These are phyloP conservation scores for Saccharomycopsis schoenii DNA, from an alignment of 805 yeast genomes.

Conservation along the genomic window DNA sequence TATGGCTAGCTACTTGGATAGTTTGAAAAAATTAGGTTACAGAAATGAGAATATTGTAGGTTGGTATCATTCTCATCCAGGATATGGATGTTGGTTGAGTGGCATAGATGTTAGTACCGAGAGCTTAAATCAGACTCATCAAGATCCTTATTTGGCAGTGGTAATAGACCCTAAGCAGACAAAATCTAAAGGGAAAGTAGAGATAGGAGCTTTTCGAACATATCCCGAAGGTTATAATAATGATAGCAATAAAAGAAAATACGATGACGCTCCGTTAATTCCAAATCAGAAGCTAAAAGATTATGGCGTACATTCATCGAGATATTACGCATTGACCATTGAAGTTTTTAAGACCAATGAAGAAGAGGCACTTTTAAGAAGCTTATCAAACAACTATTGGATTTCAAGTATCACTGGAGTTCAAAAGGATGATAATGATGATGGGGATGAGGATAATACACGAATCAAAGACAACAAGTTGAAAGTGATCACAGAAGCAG, in stretches of 20 bases:
- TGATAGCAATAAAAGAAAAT: neutral
- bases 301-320: conserved; percentile 61
- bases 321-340: conserved; percentile 58
- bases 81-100: conserved; percentile 93
- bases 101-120: conserved; percentile 93
- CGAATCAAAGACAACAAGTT: neutral
- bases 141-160: conserved; percentile 84
- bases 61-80: conserved; percentile 98
- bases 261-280: conserved; percentile 18
- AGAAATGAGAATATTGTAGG: conserved; percentile 75
- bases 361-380: conserved; percentile 39
- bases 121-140: conserved; percentile 70
- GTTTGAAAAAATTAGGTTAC: conserved; percentile 36
- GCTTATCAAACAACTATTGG: conserved; percentile 40
- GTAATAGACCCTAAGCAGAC: conserved; percentile 81
- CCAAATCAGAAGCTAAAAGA: conserved; percentile 49
- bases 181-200: conserved; percentile 50
- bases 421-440: conserved; percentile 8
- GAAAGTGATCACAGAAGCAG: neutral
- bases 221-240: conserved; percentile 31
- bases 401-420: conserved; percentile 27
- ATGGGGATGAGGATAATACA: neutral
- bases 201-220: conserved; percentile 85
- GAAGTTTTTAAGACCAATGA: conserved; percentile 43
- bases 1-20: conserved; percentile 75